These are phyloP conservation scores for Suhomyces choctaworum DNA, from an alignment of 1,139 yeast genomes.

Conservation along the genomic window DNA sequence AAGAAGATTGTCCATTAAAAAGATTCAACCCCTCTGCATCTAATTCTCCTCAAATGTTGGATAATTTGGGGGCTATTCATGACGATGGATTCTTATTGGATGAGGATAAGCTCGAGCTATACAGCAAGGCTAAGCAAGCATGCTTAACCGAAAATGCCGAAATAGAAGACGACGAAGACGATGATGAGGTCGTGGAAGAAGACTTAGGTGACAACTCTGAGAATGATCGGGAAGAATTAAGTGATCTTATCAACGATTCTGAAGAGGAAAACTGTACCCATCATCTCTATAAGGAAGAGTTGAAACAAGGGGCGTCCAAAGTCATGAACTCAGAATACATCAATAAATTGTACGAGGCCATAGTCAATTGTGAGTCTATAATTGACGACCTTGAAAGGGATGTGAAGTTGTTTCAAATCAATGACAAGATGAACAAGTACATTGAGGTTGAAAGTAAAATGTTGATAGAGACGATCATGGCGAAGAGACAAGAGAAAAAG, in stretches of 20 bases:
- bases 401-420: slow-evolving; percentile 43
- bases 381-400: slow-evolving; percentile 37
- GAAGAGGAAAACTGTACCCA: slow-evolving; percentile 7
- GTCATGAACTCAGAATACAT: slow-evolving; percentile 17
- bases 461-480: slow-evolving; percentile 34
- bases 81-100: slow-evolving; percentile 38
- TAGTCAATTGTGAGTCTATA: slow-evolving; percentile 38
- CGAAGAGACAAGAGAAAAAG: slow-evolving; percentile 36
- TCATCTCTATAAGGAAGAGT: slow-evolving; percentile 3
- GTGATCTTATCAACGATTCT: slow-evolving; percentile 15
- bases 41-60: slow-evolving; percentile 45
- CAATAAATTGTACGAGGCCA: slow-evolving; percentile 34
- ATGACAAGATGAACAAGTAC: slow-evolving; percentile 33
- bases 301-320: slow-evolving; percentile 2
- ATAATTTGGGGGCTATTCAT: slow-evolving; percentile 32
- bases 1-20: slow-evolving; percentile 21
- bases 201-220: slow-evolving; percentile 21
- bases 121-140: slow-evolving; percentile 16
- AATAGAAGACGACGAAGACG: slow-evolving; percentile 31
- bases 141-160: slow-evolving; percentile 27
- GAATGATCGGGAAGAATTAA: slow-evolving; percentile 20
- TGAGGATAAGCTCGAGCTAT: slow-evolving; percentile 38
- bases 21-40: slow-evolving; percentile 41
- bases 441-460: slow-evolving; percentile 38
- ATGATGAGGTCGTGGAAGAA: slow-evolving; percentile 25